Percentiles rank a stretch among this genome's conserved stretches.
phyloP scores from a whole-genome alignment of 2,329 filamentous ascomycete genomes.

The Colletotrichum viniferum region DNA sequence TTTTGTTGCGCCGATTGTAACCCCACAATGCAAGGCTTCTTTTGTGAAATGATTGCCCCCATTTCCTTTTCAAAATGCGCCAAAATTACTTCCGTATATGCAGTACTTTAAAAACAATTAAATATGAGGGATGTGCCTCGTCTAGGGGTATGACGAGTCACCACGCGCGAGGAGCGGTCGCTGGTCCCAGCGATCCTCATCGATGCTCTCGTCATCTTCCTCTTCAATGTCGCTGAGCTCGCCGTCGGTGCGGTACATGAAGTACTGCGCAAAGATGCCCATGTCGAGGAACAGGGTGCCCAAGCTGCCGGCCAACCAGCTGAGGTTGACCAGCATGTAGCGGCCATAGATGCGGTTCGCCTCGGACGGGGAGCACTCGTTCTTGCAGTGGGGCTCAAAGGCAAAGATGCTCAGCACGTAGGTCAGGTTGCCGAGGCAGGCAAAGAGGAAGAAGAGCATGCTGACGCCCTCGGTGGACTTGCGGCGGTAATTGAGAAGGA shows the following conservation, averaged over 20 bases:
- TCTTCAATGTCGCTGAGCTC: slow-evolving; percentile 32
- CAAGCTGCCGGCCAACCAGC: slow-evolving; percentile 88
- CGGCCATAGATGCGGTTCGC: slow-evolving; percentile 69
- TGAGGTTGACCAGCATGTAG: slow-evolving; percentile 89
- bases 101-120: neutral
- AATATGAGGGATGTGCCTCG: neutral
- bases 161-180: slow-evolving; percentile 25
- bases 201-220: slow-evolving; percentile 30
- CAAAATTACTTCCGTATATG: neutral
- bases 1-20: neutral
- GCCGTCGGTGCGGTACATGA: slow-evolving; percentile 70
- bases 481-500: slow-evolving; percentile 88
- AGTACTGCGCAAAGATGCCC: slow-evolving; percentile 90
- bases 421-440: slow-evolving; percentile 92
- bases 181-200: slow-evolving; percentile 42
- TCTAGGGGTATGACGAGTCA: slow-evolving; percentile 19
- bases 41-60: neutral
- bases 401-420: slow-evolving; percentile 93
- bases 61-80: neutral
- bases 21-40: neutral
- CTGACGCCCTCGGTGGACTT: slow-evolving; percentile 94
- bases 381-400: slow-evolving; percentile 75
- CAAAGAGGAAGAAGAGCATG: slow-evolving; percentile 95
- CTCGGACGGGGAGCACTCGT: slow-evolving; percentile 69
- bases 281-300: slow-evolving; percentile 87